A percentile compares a stretch with the other conserved stretches of the same genome.
phyloP scores from a whole-genome alignment of 2,329 filamentous ascomycete species.

The Fusarium transvaalense region DNA sequence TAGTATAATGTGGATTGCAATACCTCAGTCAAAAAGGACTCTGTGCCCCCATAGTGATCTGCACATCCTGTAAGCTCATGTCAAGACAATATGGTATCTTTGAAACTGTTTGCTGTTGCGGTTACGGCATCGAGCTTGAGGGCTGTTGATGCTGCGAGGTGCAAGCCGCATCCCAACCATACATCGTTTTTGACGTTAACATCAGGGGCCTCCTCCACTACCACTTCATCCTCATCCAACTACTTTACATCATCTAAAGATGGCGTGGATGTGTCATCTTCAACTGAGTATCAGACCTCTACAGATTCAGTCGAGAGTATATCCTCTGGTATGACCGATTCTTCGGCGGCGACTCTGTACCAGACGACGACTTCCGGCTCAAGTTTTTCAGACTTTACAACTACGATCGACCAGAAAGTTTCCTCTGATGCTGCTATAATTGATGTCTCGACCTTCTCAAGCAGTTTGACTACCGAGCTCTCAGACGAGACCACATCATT shows the following conservation, averaged over 20 bases:
- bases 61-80: background rate
- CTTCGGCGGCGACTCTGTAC: background rate
- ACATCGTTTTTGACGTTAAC: background rate
- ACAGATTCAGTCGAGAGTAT: background rate
- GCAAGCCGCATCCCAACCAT: background rate
- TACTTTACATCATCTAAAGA: background rate
- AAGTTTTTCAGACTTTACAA: background rate
- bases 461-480: background rate
- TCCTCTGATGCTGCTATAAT: background rate
- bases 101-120: background rate
- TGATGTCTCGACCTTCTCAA: background rate
- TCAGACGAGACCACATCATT: background rate
- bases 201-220: background rate
- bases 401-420: background rate
- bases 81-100: background rate
- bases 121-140: background rate
- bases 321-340: background rate
- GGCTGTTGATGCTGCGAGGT: slow-evolving; percentile 9
- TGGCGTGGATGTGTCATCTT: background rate
- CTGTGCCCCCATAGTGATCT: background rate
- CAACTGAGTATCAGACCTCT: background rate
- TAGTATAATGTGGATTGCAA: background rate
- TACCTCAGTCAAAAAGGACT: background rate
- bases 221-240: background rate
- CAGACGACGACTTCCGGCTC: background rate